phyloP scores from a whole-genome alignment of 345 rosid genomes.

The Euphorbia peplus region DNA sequence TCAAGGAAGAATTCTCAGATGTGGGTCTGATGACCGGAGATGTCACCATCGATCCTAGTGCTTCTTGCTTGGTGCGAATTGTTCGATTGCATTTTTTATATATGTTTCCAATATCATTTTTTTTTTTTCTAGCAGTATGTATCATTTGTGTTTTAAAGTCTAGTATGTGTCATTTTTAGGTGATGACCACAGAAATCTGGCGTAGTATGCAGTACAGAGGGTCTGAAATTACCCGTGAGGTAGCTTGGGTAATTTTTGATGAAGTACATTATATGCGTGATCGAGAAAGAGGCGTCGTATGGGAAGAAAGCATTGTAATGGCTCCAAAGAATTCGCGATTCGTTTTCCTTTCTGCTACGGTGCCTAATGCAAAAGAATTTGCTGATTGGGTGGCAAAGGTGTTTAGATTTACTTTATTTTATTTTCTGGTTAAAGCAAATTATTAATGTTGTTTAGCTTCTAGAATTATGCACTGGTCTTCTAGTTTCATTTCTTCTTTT shows the following conservation, averaged over 20 bases:
- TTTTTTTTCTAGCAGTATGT: background rate
- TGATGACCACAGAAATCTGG: constrained; percentile 99
- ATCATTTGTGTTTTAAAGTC: constrained; percentile 6
- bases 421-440: background rate
- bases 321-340: constrained; percentile 90
- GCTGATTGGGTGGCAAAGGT: constrained; percentile 99
- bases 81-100: background rate
- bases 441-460: background rate
- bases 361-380: constrained; percentile 98
- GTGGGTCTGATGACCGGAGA: constrained; percentile 99
- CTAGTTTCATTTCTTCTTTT: background rate
- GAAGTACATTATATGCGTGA: constrained; percentile 99
- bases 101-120: background rate
- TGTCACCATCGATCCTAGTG: constrained; percentile 93
- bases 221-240: constrained; percentile 87
- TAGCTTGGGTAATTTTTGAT: constrained; percentile 96
- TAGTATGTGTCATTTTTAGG: constrained; percentile 50
- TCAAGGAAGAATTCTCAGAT: constrained; percentile 93
- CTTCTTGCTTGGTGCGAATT: constrained; percentile 75
- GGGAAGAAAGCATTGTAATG: constrained; percentile 99
- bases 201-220: constrained; percentile 98
- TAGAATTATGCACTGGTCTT: background rate
- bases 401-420: background rate
- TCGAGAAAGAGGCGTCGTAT: constrained; percentile 94
- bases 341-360: constrained; percentile 96